Evolutionary conservation across 768 basidiomycete genomes (phyloP).

Genomic region (Termitomyces sp.): DNA sequence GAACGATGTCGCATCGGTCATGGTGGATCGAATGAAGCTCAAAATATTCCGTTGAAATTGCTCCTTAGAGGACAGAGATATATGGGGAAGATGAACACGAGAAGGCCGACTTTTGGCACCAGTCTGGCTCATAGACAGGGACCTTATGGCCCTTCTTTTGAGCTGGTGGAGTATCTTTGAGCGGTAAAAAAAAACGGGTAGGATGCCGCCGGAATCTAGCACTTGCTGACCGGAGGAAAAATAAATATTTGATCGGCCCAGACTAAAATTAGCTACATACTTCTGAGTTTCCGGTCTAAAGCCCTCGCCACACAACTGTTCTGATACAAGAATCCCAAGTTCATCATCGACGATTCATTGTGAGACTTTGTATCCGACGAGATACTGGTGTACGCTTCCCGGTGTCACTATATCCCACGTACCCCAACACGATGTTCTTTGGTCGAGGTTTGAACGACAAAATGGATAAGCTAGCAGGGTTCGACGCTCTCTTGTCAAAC

Average conservation of each 20-base stretch:
- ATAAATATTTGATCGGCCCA: conserved; percentile 2
- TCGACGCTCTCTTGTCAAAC: not conserved
- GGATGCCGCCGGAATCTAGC: not conserved
- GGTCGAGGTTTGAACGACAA: no score
- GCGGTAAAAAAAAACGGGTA: not conserved
- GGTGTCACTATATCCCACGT: not conserved
- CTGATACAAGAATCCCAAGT: not conserved
- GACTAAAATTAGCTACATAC: not conserved
- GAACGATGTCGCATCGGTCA: conserved; percentile 32
- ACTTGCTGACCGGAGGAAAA: not conserved
- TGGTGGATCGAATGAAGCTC: conserved; percentile 45
- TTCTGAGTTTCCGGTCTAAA: not conserved
- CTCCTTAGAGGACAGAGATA: conserved; percentile 41
- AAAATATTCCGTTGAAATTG: conserved; percentile 55
- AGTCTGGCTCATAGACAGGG: conserved; percentile 12
- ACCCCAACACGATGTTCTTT: not conserved
- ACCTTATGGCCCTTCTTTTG: conserved; percentile 9
- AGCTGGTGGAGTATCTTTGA: conserved; percentile 3
- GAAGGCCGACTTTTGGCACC: conserved; percentile 15
- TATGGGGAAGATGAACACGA: conserved; percentile 34
- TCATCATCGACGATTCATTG: no score
- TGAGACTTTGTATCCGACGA: not conserved
- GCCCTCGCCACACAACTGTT: not conserved
- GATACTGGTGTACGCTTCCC: not conserved
- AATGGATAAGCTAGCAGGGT: no score